Percentiles rank a stretch among this genome's conserved stretches.
phyloP scores from a whole-genome alignment of 2,329 filamentous ascomycete species.

The Amauroascus niger region DNA sequence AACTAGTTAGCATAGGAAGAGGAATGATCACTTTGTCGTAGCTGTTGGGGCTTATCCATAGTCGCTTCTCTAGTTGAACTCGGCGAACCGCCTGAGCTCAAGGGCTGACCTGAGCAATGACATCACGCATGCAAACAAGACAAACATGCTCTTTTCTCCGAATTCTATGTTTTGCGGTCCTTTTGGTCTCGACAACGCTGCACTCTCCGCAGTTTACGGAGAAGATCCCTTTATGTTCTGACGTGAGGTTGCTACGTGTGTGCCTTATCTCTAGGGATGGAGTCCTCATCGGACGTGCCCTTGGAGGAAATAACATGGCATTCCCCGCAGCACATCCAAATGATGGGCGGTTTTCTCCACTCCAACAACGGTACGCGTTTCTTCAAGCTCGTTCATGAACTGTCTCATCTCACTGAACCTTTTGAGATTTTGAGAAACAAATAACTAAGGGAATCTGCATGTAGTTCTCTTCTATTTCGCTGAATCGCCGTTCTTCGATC shows the following conservation, averaged over 20 bases:
- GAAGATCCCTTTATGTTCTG: too few relatives aligned
- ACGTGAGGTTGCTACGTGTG: not conserved
- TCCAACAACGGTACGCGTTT: slow-evolving; percentile 36
- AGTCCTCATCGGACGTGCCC: slow-evolving; percentile 16
- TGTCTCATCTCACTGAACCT: too few relatives aligned
- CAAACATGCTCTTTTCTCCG: slow-evolving; percentile 4
- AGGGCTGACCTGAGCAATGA: slow-evolving; percentile 5
- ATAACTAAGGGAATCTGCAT: too few relatives aligned
- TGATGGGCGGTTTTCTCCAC: slow-evolving; percentile 39
- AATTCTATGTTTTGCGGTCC: not conserved
- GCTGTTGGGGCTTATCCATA: too few relatives aligned
- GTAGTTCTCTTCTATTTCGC: slow-evolving; percentile 53
- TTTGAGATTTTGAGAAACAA: too few relatives aligned
- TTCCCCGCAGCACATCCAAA: slow-evolving; percentile 37
- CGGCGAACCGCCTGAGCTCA: too few relatives aligned
- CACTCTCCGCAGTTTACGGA: too few relatives aligned
- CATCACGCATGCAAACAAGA: slow-evolving; percentile 14
- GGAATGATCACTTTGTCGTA: not conserved
- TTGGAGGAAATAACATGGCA: slow-evolving; percentile 40
- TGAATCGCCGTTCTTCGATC: slow-evolving; percentile 55
- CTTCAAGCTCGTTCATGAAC: not conserved
- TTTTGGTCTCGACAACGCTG: too few relatives aligned
- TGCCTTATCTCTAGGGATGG: slow-evolving; percentile 6
- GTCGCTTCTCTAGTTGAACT: too few relatives aligned
- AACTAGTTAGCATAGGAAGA: not conserved